Base-by-base conservation (phyloP, 495 filamentous ascomycete species). In the Hapsidospora chrysogenum region DNA sequence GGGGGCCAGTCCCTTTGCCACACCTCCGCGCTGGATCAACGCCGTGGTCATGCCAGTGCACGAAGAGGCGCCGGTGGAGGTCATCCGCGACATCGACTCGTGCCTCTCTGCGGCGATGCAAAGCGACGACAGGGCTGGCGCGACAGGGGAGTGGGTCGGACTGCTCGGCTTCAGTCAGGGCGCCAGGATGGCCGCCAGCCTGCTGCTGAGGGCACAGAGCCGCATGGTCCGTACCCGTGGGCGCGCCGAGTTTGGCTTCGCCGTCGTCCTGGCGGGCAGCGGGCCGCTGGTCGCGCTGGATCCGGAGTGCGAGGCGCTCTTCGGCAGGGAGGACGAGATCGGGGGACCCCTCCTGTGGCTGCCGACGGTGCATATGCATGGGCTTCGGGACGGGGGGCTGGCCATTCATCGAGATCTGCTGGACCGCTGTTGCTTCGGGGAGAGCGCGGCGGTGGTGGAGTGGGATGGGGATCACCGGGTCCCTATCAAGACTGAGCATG, bases 341-440 rank as follows among this genome's bases (percentile, higher is more conserved):
- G 14, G 16, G 10, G 28, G 9, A 20, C 51, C 54, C 21, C 30
- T 46, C 18, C 19, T 54, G n/a, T 46, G 35, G 14, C 42, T 71
- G 14, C 70, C 72, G 21, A 76, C 72, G 11, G 38, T 77, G 17
- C 75, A 80, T 51, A 65, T 80, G 3, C 75, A 77, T 50, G 75
- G 75, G 0, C 38, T 68, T 47, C 49, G 44, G 22, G 75, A 80
- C 44, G 46, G 51, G 29, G 71, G 70, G 1, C 40, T 77, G 20
- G 43, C 61, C 29, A 37, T 66, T 19, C 73, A 78, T 39, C 44
- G 59, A 38, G 50, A 58, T 40, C 46, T 78, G 44, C 38, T 61
- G 7, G 42, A 58, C 7, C 45, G 60, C 35, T 76, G 67, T 45
- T 71, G 62, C 45, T 57, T 66, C 17, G 31, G 44, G 26, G 48